These are phyloP conservation scores for Aquilaria sinensis DNA, from an alignment of 345 rosid species.

Conservation along the genomic window DNA sequence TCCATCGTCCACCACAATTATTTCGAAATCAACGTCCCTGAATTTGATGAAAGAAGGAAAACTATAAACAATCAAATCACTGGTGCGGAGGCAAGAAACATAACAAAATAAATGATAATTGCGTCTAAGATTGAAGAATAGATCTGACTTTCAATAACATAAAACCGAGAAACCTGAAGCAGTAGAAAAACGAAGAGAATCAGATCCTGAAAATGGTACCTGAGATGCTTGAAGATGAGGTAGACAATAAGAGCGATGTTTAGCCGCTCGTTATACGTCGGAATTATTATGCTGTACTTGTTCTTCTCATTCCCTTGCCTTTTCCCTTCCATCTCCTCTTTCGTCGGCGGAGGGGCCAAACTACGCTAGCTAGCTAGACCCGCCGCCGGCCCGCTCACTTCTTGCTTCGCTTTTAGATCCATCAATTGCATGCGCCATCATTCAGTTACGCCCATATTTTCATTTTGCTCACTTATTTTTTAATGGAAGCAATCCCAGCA, in stretches of 20 bases:
- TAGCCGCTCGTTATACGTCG: conserved; percentile 95
- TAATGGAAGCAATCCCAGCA: too few relatives aligned
- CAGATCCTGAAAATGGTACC: conserved; percentile 21
- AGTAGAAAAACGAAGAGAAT: background rate
- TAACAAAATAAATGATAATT: background rate
- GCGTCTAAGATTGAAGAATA: too few relatives aligned
- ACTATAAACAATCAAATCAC: background rate
- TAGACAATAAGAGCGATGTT: conserved; percentile 82
- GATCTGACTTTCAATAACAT: background rate
- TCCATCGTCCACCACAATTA: conserved; percentile 93
- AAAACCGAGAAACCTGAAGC: background rate
- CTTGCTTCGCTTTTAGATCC: background rate
- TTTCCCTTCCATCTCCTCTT: background rate
- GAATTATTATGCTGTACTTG: conserved; percentile 81
- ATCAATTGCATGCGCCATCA: background rate
- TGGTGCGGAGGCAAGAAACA: background rate
- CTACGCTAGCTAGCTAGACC: background rate
- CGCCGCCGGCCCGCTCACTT: too few relatives aligned
- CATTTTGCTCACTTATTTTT: background rate
- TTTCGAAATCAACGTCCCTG: conserved; percentile 82
- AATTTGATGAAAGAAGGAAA: background rate
- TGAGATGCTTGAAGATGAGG: conserved; percentile 91
- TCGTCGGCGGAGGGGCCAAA: conserved; percentile 3
- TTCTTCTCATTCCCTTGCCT: conserved; percentile 17
- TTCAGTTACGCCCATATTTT: background rate